These are phyloP conservation scores for Macrolepiota dolichaula DNA, from an alignment of 768 basidiomycete species.

Conservation along the genomic window DNA sequence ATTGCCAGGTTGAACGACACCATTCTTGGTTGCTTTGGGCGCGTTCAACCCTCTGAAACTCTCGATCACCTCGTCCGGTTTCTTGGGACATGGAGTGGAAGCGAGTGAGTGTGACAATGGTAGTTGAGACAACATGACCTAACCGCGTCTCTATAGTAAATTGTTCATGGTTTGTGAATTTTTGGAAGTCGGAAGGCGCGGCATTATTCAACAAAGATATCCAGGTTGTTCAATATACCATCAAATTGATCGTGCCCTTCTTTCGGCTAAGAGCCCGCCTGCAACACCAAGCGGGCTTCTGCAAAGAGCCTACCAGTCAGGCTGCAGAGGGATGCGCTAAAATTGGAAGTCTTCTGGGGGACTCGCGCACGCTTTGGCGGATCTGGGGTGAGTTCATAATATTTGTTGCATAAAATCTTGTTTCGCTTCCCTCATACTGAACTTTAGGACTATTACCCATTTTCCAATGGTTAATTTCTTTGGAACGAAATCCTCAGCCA, in stretches of 20 bases:
- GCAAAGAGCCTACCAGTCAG: constrained; percentile 49
- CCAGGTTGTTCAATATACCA: constrained; percentile 70
- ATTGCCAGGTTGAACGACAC: constrained; percentile 56
- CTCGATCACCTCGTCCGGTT: constrained; percentile 74
- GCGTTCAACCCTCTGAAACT: constrained; percentile 55
- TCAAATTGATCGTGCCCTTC: constrained; percentile 68
- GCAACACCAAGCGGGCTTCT: constrained; percentile 62
- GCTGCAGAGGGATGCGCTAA: constrained; percentile 50
- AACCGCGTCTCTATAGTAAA: constrained; percentile 45
- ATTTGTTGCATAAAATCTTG: background rate
- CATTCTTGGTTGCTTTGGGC: constrained; percentile 61
- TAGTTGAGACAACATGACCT: constrained; percentile 3
- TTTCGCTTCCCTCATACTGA: background rate
- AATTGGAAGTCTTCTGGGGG: constrained; percentile 53
- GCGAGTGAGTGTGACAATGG: constrained; percentile 59
- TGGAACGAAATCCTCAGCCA: constrained; percentile 70
- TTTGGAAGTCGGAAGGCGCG: background rate
- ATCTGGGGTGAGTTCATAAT: constrained; percentile 64
- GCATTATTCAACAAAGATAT: background rate
- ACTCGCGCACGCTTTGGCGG: constrained; percentile 72
- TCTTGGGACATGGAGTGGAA: constrained; percentile 81
- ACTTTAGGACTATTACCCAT: constrained; percentile 69
- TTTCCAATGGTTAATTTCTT: constrained; percentile 72
- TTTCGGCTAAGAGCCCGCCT: constrained; percentile 65
- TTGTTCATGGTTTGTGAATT: constrained; percentile 57